A percentile compares a stretch with the other conserved stretches of the same genome.
Conservation (phyloP, 208 protist species). For the Leishmania major region DNA sequence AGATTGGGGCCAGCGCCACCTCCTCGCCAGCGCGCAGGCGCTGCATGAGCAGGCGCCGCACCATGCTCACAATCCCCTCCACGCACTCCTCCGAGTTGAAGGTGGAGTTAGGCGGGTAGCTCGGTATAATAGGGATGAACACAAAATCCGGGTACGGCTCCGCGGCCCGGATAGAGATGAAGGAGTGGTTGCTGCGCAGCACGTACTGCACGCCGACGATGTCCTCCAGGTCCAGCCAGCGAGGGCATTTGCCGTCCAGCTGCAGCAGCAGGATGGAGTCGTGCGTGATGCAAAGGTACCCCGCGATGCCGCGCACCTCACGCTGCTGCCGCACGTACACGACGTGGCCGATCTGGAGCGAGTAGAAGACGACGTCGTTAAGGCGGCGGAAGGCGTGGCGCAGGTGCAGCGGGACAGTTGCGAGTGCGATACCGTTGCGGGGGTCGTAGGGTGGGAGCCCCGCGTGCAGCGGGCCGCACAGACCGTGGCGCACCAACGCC, state of each 20-base stretch:
- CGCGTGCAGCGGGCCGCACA: constrained; percentile 45
- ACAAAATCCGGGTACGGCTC: constrained; percentile 45
- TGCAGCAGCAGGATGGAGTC: constrained; percentile 48
- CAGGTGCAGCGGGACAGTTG: constrained; percentile 59
- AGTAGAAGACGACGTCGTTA: constrained; percentile 57
- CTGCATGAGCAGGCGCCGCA: constrained; percentile 48
- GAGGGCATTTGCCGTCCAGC: constrained; percentile 48
- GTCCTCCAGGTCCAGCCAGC: constrained; percentile 47
- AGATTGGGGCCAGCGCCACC: constrained; percentile 36
- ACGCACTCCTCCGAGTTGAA: constrained; percentile 49
- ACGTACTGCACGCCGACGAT: constrained; percentile 48
- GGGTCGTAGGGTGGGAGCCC: constrained; percentile 62
- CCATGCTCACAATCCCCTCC: constrained; percentile 43
- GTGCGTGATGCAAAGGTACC: constrained; percentile 50
- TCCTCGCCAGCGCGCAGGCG: constrained; percentile 39
- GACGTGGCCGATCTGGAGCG: constrained; percentile 46
- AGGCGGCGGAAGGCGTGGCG: constrained; percentile 44
- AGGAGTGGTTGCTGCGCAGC: constrained; percentile 41
- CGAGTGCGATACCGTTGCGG: constrained; percentile 58
- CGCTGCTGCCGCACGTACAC: constrained; percentile 48
- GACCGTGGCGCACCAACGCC: constrained; percentile 43
- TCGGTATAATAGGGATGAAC: constrained; percentile 48
- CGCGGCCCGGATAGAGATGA: constrained; percentile 38
- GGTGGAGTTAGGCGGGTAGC: constrained; percentile 40
- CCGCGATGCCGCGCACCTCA: constrained; percentile 46